phyloP scores from a whole-genome alignment of 2,329 filamentous ascomycete species.

The Talaromyces sp. region DNA sequence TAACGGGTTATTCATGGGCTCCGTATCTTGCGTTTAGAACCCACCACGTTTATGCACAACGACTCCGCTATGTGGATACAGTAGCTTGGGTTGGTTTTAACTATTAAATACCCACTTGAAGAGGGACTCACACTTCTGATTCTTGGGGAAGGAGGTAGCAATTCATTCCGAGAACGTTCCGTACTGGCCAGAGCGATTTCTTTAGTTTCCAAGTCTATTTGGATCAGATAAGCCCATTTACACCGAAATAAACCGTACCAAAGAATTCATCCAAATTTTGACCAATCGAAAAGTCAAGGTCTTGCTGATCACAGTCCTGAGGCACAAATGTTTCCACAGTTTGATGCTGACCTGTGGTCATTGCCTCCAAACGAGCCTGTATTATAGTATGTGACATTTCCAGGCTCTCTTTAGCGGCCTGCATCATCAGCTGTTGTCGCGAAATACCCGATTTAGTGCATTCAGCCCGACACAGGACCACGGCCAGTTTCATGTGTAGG shows the following conservation, averaged over 20 bases:
- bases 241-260: neutral
- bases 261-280: neutral
- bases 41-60: neutral
- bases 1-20: neutral
- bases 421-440: slow-evolving; percentile 5
- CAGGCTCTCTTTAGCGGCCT: slow-evolving; percentile 4
- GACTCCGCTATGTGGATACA: neutral
- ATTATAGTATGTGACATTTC: slow-evolving; percentile 1
- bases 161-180: neutral
- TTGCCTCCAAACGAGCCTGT: neutral
- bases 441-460: neutral
- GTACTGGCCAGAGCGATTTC: neutral
- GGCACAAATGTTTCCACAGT: neutral
- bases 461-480: slow-evolving; percentile 1
- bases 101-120: neutral
- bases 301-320: neutral
- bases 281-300: neutral
- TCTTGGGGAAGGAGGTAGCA: neutral
- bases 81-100: neutral
- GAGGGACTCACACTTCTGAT: neutral
- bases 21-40: neutral
- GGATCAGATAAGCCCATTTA: neutral
- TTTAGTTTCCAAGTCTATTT: neutral
- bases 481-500: slow-evolving; percentile 5
- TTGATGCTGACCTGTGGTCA: neutral